phyloP scores from a whole-genome alignment of 2,329 filamentous ascomycete genomes.

The Aspergillus oerlinghausenensis region DNA sequence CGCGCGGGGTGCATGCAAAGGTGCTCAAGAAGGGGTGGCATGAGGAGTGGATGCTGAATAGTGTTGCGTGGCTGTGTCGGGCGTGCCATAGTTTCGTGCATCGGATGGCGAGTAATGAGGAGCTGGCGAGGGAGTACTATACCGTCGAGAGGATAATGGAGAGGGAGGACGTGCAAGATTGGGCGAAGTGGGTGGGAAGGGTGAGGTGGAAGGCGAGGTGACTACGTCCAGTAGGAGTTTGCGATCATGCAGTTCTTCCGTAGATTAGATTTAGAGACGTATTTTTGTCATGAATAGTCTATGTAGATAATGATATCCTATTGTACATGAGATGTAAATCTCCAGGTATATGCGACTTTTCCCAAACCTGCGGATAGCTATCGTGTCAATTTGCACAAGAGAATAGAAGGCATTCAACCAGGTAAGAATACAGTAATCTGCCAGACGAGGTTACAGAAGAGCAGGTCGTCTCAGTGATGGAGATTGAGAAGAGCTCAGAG shows the following conservation, averaged over 20 bases:
- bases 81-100: conserved; percentile 83
- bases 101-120: conserved; percentile 69
- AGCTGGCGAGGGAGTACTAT: conserved; percentile 67
- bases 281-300: not conserved
- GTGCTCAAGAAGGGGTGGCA: conserved; percentile 76
- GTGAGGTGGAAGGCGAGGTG: conserved; percentile 67
- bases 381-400: conserved; percentile 1
- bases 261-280: not conserved
- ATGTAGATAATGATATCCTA: conserved; percentile 7
- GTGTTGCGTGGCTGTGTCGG: conserved; percentile 80
- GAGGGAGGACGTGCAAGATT: conserved; percentile 67
- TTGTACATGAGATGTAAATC: conserved; percentile 6
- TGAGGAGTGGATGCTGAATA: conserved; percentile 66
- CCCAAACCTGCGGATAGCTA: not conserved
- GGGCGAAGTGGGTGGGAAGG: conserved; percentile 67
- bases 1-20: conserved; percentile 70
- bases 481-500: conserved; percentile 22
- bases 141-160: conserved; percentile 67
- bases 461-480: conserved; percentile 1
- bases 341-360: not conserved
- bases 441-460: not conserved
- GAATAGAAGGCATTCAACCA: conserved; percentile 4
- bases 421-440: conserved; percentile 8
- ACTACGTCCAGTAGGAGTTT: not conserved
- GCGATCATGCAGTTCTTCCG: not conserved